phyloP scores from a whole-genome alignment of 1,139 yeast genomes.

The Geotrichum klebahnii region DNA sequence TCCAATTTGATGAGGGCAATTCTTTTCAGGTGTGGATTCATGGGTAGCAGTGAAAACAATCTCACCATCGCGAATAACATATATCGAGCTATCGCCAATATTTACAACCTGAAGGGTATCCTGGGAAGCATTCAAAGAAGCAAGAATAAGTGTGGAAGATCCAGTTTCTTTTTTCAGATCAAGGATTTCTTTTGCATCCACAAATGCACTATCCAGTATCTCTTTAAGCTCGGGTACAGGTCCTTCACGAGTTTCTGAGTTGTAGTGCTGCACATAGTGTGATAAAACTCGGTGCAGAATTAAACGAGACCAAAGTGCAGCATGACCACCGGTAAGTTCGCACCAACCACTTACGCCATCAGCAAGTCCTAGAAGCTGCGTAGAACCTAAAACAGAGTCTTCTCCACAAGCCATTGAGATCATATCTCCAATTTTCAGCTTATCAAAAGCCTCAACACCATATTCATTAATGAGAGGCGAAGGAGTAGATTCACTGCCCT shows the following conservation, averaged over 20 bases:
- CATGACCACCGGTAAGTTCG: slow-evolving; percentile 44
- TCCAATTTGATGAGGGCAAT: slow-evolving; percentile 20
- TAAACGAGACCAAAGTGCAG: slow-evolving; percentile 55
- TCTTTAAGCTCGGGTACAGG: slow-evolving; percentile 26
- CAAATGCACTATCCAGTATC: slow-evolving; percentile 50
- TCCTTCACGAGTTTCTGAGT: not conserved
- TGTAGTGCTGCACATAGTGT: slow-evolving; percentile 14
- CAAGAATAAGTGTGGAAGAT: slow-evolving; percentile 51
- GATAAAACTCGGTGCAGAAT: slow-evolving; percentile 47
- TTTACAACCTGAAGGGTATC: slow-evolving; percentile 46
- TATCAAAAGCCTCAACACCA: slow-evolving; percentile 15
- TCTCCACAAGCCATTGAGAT: slow-evolving; percentile 42
- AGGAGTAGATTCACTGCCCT: not conserved
- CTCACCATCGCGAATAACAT: slow-evolving; percentile 49
- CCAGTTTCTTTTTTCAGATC: slow-evolving; percentile 50
- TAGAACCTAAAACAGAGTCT: slow-evolving; percentile 59
- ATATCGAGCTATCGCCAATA: slow-evolving; percentile 55
- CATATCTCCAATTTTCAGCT: slow-evolving; percentile 10
- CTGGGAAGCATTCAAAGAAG: slow-evolving; percentile 47
- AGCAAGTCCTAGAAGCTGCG: slow-evolving; percentile 54
- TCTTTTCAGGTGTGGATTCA: not conserved
- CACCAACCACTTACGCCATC: slow-evolving; percentile 64
- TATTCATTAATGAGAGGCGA: not conserved
- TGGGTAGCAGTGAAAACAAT: slow-evolving; percentile 36
- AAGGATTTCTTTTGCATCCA: slow-evolving; percentile 54